Evolutionary conservation across 345 rosid genomes (phyloP).

Genomic region (Aegle marmelos): DNA sequence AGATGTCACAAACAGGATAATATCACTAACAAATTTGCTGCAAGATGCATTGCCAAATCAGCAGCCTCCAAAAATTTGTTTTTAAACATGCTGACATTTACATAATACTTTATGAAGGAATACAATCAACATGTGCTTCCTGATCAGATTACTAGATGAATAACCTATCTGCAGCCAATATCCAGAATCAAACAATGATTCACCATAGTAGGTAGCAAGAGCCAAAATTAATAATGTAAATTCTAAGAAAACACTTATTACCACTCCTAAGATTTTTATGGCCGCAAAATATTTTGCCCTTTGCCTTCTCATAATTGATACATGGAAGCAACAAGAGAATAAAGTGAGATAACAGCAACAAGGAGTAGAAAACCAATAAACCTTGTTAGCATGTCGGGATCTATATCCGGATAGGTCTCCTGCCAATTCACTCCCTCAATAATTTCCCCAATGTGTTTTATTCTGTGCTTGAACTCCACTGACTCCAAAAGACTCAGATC

Average conservation of each 20-base stretch:
- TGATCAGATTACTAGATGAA: not conserved
- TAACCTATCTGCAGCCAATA: not conserved
- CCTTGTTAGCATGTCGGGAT: slow-evolving; percentile 93
- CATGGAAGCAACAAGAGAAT: not conserved
- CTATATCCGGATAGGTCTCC: slow-evolving; percentile 72
- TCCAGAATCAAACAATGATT: not conserved
- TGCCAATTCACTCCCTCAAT: slow-evolving; percentile 83
- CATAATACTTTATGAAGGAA: not conserved
- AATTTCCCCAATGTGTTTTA: slow-evolving; percentile 70
- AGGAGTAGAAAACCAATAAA: slow-evolving; percentile 27
- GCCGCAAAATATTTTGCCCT: not conserved
- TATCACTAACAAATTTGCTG: slow-evolving; percentile 90
- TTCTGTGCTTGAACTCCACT: slow-evolving; percentile 79
- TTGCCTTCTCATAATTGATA: not conserved
- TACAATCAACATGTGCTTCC: not conserved
- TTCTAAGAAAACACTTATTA: too few relatives aligned
- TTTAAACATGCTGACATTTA: not conserved
- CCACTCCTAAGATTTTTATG: not conserved
- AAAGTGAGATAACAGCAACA: not conserved
- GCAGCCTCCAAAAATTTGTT: slow-evolving; percentile 1
- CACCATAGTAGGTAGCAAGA: not conserved
- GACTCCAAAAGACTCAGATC: slow-evolving; percentile 87
- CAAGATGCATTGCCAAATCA: slow-evolving; percentile 31
- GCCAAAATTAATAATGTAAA: not conserved
- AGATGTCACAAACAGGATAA: slow-evolving; percentile 78